Evolutionary conservation across 192 early-diverging fungal species (phyloP), one percentile per base, ranked within the genome.

Genomic region (Glomus cerebriforme): DNA sequence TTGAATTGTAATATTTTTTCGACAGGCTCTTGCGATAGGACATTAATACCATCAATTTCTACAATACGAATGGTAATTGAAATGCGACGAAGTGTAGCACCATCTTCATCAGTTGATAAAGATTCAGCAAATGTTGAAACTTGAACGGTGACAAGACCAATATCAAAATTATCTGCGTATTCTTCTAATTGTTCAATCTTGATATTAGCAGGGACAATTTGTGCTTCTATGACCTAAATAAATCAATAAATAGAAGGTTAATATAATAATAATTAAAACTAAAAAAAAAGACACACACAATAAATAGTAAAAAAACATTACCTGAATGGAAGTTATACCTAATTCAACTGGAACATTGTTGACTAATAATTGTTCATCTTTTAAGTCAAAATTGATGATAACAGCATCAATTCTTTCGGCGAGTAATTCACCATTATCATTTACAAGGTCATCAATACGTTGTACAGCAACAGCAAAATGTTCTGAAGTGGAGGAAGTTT

Each of bases 1-100:
- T 86, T 86, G 19, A 88, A 85, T 80, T 90, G 87, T 24, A 90
- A 73, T n/a, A 88, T 79, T 77, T 90, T 88, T 64, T 90, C 86
- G 49, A 82, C 83, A 43, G 83, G 83, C 26, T 85, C 84, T 22
- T 54, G 49, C 24, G 87, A 83, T 81, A 88, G 89, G 26, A 90
- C 87, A 63, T 84, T 83, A 43, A 81, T 70, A 22, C 88, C 86
- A 73, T 90, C 87, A 71, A 90, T 83, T 79, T 90, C 89, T 35
- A 85, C 81, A 59, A 90, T 86, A 7, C 81, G 79, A 68, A 87
- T 83, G 35, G 80, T 67, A 1, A 90, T 82, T 37, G 74, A 82
- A 13, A 90, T 81, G 59, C 89, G 86, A 37, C 87, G 86, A 84
- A 88, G 77, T 17, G 75, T 47, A 39, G 86, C 24, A 22, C 78